Base-by-base conservation (phyloP, 78 protist genomes). In the Capsaspora owczarzaki region DNA sequence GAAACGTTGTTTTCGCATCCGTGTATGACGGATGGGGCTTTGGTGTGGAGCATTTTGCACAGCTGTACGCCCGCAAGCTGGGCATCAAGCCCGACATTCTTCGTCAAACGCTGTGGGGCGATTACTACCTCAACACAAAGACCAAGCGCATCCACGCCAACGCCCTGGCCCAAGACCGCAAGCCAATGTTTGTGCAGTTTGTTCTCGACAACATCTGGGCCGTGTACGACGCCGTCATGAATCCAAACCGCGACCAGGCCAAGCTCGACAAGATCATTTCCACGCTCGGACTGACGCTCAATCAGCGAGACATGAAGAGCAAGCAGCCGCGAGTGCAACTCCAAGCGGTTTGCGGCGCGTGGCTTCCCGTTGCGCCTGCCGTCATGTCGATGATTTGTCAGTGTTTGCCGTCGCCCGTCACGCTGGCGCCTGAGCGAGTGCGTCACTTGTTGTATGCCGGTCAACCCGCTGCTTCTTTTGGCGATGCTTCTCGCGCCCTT, bases 1-100 rank as follows among this genome's bases (percentile, higher is more conserved):
- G 98, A 41, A 95, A 95, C 63, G 99, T 97, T n/a, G 80, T 91
- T 0, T 97, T 97, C 43, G 93, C 96, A 0, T 85, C 91, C 14
- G 93, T 96, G 2, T 16, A 75, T 29, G 91, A 90, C 68, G 95
- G 96, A n/a, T 95, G 97, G 97, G 97, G 69, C 27, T 82, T 74
- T 27, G 78, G 70, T 19, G 0, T 89, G 2, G 47, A 38, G 29
- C 37, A 76, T n/a, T 91, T 93, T 61, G 94, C 93, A 0, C 27
- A 44, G 41, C 35, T 87, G 14, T 75, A 66, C 66, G 85, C 87
- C 0, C 25, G 12, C 23, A 87, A 85, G 56, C 70, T 93, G 38
- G 91, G 91, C 49, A 53, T 92, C 51, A 75, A 42, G 4, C 83
- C 61, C 43, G 66, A 25, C 16, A 77, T 75, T 20, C 84, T 96